Evolutionary conservation across 257 asterid genomes (phyloP).

Genomic region (Petunia axillaris): DNA sequence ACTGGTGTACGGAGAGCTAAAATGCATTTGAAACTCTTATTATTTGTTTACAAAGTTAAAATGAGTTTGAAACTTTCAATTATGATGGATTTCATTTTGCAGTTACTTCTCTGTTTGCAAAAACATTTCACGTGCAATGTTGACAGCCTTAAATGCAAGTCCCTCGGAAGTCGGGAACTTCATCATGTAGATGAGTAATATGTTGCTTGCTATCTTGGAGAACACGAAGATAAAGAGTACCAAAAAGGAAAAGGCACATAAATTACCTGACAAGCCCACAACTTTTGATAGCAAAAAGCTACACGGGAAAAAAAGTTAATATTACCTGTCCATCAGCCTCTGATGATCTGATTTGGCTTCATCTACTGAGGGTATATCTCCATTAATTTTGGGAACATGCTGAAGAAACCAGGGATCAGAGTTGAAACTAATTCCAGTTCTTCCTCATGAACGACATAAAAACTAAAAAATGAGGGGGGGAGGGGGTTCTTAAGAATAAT

Average conservation of each 20-base stretch:
- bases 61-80: background rate
- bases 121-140: background rate
- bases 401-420: conserved; percentile 32
- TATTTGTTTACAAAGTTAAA: background rate
- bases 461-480: background rate
- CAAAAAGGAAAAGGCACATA: background rate
- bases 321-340: conserved; percentile 76
- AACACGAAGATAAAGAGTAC: conserved; percentile 16
- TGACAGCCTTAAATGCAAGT: background rate
- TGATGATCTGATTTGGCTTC: conserved; percentile 87
- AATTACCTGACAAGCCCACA: background rate
- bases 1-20: conserved; percentile 1
- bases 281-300: background rate
- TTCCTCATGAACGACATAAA: background rate
- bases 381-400: conserved; percentile 91
- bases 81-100: conserved; percentile 4
- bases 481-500: background rate
- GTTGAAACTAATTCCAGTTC: conserved; percentile 5
- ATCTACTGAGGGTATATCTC: conserved; percentile 82
- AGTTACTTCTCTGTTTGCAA: conserved; percentile 7
- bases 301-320: conserved; percentile 8
- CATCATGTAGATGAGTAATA: background rate
- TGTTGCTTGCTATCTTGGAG: background rate
- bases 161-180: background rate
- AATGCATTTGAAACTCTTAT: background rate